A percentile compares a stretch with the other conserved stretches of the same genome.
Conservation (phyloP, 495 filamentous ascomycete genomes). For the Annulohypoxylon nitens region DNA sequence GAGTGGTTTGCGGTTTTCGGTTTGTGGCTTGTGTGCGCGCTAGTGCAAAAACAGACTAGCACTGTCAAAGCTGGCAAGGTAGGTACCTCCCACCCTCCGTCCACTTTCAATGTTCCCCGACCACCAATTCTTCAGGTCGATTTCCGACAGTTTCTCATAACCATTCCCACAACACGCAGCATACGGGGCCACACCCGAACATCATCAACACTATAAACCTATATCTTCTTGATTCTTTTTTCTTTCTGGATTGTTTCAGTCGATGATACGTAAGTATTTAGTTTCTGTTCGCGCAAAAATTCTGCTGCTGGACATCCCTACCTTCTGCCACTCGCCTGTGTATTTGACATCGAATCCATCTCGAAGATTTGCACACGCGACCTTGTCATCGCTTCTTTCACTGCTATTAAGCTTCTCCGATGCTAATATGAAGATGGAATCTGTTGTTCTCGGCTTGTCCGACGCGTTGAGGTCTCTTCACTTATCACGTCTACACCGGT, state of each 20-base stretch:
- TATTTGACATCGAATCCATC: conserved; percentile 59
- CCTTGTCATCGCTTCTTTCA: conserved; percentile 50
- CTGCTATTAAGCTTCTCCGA: conserved; percentile 50
- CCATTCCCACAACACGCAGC: conserved; percentile 52
- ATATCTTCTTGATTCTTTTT: conserved; percentile 36
- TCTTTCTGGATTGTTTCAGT: conserved; percentile 39
- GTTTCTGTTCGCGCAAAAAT: conserved; percentile 37
- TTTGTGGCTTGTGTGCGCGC: conserved; percentile 35
- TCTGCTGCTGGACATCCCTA: conserved; percentile 50
- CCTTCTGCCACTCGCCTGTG: conserved; percentile 41
- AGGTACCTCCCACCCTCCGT: conserved; percentile 46
- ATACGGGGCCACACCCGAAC: conserved; percentile 48
- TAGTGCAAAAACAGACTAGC: conserved; percentile 27
- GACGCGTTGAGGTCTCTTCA: conserved; percentile 47
- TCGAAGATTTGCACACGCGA: conserved; percentile 57
- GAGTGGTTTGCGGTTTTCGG: conserved; percentile 32
- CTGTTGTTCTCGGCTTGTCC: conserved; percentile 43
- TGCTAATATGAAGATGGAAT: conserved; percentile 53
- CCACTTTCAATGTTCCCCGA: conserved; percentile 54
- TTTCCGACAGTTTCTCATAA: conserved; percentile 52
- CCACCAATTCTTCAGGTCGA: conserved; percentile 53
- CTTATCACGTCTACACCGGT: conserved; percentile 40
- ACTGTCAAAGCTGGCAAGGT: conserved; percentile 39
- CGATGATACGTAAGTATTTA: conserved; percentile 52
- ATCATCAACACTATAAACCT: conserved; percentile 42